Evolutionary conservation across 2,329 filamentous ascomycete species (phyloP).

Genomic region (Hypoxylon rubiginosum): DNA sequence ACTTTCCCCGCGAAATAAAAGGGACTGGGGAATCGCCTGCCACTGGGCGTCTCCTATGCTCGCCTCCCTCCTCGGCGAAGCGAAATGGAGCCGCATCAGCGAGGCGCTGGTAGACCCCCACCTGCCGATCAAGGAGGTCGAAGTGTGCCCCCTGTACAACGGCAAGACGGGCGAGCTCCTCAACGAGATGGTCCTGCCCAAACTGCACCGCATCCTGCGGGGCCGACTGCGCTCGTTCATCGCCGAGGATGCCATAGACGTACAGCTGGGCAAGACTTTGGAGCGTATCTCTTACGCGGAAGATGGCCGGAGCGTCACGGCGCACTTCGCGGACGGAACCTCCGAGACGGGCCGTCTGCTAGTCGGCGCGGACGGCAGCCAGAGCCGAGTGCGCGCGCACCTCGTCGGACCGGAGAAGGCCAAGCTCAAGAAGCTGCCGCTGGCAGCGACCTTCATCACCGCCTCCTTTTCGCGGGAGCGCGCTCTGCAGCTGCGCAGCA

Average conservation of each 20-base stretch:
- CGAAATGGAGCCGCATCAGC: conserved; percentile 41
- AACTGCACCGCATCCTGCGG: conserved; percentile 46
- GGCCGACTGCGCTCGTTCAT: conserved; percentile 55
- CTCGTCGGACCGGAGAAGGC: conserved; percentile 51
- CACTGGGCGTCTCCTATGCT: conserved; percentile 45
- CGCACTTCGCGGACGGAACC: conserved; percentile 52
- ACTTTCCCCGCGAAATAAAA: conserved; percentile 31
- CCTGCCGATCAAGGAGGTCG: conserved; percentile 18
- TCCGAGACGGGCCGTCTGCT: conserved; percentile 47
- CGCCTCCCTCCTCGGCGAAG: conserved; percentile 39
- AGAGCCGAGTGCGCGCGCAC: conserved; percentile 47
- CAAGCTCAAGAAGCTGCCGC: conserved; percentile 56
- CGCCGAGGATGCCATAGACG: conserved; percentile 51
- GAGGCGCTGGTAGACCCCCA: conserved; percentile 41
- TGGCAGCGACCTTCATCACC: conserved; percentile 61
- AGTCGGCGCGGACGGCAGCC: conserved; percentile 53
- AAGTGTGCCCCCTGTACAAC: conserved; percentile 35
- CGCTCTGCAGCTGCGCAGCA: conserved; percentile 58
- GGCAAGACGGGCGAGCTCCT: conserved; percentile 43
- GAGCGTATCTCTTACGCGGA: conserved; percentile 51
- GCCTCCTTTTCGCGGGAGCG: conserved; percentile 57
- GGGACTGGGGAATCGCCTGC: conserved; percentile 47
- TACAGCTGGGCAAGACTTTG: conserved; percentile 57
- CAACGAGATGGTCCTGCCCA: conserved; percentile 25
- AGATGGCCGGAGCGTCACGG: conserved; percentile 47